Conservation (phyloP, 495 filamentous ascomycete species). For the Xylona heveae region DNA sequence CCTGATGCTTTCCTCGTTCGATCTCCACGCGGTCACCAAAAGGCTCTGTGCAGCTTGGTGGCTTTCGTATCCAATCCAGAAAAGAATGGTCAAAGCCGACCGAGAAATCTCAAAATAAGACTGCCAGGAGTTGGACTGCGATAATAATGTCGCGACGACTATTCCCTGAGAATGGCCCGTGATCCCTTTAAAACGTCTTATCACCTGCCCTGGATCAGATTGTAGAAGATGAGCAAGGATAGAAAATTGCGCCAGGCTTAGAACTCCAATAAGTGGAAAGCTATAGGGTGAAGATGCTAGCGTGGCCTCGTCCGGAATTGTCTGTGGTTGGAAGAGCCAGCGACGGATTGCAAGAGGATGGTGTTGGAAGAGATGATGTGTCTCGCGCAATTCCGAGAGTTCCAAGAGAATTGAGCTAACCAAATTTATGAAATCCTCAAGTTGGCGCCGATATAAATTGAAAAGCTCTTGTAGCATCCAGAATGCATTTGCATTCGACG, state of each 20-base stretch:
- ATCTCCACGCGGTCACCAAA: conserved; percentile 71
- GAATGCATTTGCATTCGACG: too few species aligned
- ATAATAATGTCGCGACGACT: conserved; percentile 11
- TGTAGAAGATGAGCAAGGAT: too few species aligned
- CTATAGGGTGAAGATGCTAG: too few species aligned
- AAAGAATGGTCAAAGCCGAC: conserved; percentile 5
- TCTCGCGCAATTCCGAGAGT: conserved; percentile 75
- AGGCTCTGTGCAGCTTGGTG: conserved; percentile 43
- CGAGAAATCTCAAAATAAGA: conserved; percentile 8
- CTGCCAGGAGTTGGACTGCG: conserved; percentile 13
- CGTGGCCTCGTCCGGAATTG: too few species aligned
- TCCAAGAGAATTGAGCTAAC: conserved; percentile 72
- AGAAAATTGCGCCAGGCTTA: too few species aligned
- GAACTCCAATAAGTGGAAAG: too few species aligned
- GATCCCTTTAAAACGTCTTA: conserved; percentile 7
- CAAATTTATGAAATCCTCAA: conserved; percentile 97
- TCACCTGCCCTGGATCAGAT: too few species aligned
- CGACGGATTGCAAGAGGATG: too few species aligned
- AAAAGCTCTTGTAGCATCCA: too few species aligned
- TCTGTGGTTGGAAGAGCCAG: too few species aligned
- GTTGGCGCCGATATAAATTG: too few species aligned
- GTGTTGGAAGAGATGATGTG: conserved; percentile 62
- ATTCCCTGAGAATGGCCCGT: conserved; percentile 18
- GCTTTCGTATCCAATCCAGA: conserved; percentile 6
- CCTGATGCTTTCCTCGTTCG: conserved; percentile 5